Evolutionary conservation across 495 filamentous ascomycete species (phyloP), one percentile per base, ranked within the genome.

Genomic region (Rostrohypoxylon terebratum): DNA sequence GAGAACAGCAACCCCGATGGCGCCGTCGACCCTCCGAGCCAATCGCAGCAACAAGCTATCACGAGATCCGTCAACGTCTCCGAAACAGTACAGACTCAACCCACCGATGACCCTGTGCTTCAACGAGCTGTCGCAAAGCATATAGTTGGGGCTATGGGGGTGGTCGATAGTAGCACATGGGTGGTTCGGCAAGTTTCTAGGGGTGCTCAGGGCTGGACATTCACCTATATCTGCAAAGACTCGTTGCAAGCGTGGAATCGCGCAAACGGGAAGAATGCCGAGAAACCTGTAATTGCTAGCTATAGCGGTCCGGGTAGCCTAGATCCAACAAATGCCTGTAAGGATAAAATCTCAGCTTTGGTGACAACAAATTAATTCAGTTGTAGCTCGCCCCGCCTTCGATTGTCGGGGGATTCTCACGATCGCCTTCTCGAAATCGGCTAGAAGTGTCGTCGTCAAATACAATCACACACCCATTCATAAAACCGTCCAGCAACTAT

Each of bases 381-480:
- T 18, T 18, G 14, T 50, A 85, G 82, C 77, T 55, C 84, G 84
- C 25, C 84, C 84, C 34, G 83, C 84, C 0, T 86, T 86, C 57
- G 83, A 86, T 59, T 86, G 84, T 60, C 80, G 83, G 23, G 84
- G 84, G 14, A 79, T 77, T 0, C 64, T 86, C 9, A 79, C 69
- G 14, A 81, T 86, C 40, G 73, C 78, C 4, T 86, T 86, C 61
- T 70, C 77, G 25, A 83, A 77, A 62, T 77, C 75, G 0, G 74
- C 73, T 6, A 79, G 79, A 51, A 71, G 68, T 25, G 81, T 85
- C 21, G 73, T 82, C 36, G 76, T 84, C 9, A 84, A 83, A 58
- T 85, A 85, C 64, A 80, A 81, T 13, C 84, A 86, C 65, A 83
- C 81, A 0, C 81, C 80, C 9, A 68, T 85, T 33, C 84, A 86